A percentile compares a stretch with the other conserved stretches of the same genome.
Evolutionary conservation across 176 grass and related monocot genomes (phyloP).

Genomic region (Thalia dealbata): DNA sequence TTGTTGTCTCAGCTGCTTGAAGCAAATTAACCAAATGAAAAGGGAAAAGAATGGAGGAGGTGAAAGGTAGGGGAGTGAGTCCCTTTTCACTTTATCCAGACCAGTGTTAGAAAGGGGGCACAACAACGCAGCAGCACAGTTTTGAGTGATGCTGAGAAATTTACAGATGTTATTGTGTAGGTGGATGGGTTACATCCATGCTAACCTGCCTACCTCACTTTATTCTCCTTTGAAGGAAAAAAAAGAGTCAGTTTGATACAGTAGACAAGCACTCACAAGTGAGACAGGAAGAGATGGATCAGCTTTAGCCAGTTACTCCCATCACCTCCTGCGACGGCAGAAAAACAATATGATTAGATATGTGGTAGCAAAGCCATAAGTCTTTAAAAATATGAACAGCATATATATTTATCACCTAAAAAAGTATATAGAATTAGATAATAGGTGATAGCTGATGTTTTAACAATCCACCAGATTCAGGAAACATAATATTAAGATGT

Average conservation of each 20-base stretch:
- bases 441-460: background rate
- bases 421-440: background rate
- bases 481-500: background rate
- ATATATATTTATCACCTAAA: background rate
- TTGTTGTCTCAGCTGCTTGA: no score
- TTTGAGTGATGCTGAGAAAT: background rate
- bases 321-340: background rate
- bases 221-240: conserved; percentile 1
- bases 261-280: background rate
- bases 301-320: conserved; percentile 3
- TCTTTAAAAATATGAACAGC: no score
- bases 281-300: conserved; percentile 1
- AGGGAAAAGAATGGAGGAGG: background rate
- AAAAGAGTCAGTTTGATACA: background rate
- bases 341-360: no score
- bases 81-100: background rate
- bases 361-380: background rate
- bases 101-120: background rate
- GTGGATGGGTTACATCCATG: no score
- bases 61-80: background rate
- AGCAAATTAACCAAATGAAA: no score
- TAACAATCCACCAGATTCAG: background rate
- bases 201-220: no score
- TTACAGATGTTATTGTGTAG: background rate
- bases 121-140: background rate